phyloP scores from a whole-genome alignment of 2,329 filamentous ascomycete genomes.

The Cladobotryum protrusum region DNA sequence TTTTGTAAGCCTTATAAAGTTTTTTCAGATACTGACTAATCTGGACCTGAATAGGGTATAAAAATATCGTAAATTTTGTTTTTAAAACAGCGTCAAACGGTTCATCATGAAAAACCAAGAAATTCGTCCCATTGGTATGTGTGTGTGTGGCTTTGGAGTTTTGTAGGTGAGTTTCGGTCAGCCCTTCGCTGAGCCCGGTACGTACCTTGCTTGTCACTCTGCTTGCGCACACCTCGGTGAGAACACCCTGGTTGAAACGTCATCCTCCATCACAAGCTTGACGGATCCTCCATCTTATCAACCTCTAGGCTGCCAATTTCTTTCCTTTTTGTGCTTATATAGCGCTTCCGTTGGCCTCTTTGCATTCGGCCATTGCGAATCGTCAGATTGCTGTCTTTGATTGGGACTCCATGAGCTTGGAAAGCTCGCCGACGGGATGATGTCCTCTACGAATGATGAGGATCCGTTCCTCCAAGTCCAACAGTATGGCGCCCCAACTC shows the following conservation, averaged over 20 bases:
- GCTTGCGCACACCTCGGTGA: conserved; percentile 2
- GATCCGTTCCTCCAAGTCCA: conserved; percentile 69
- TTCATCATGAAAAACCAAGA: neutral
- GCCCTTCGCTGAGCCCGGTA: conserved; percentile 6
- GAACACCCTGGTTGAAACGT: conserved; percentile 4
- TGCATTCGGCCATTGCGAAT: too few species aligned
- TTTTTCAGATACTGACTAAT: neutral
- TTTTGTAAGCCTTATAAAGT: neutral
- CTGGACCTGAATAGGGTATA: neutral
- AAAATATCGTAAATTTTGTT: neutral
- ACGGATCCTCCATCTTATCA: too few species aligned
- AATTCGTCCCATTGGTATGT: neutral
- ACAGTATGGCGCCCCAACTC: conserved; percentile 42
- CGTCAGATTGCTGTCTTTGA: too few species aligned
- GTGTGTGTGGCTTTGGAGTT: neutral
- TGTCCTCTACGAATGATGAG: conserved; percentile 61
- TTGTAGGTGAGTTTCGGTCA: conserved; percentile 1
- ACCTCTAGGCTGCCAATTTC: too few species aligned
- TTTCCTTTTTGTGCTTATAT: neutral
- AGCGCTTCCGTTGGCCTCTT: neutral
- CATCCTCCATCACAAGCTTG: conserved; percentile 5
- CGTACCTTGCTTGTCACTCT: conserved; percentile 9
- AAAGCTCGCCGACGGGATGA: conserved; percentile 42
- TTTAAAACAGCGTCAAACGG: neutral
- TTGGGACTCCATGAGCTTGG: conserved; percentile 12